These are phyloP conservation scores for Scheffersomyces quercinus DNA, from an alignment of 1,139 yeast species.

Conservation along the genomic window DNA sequence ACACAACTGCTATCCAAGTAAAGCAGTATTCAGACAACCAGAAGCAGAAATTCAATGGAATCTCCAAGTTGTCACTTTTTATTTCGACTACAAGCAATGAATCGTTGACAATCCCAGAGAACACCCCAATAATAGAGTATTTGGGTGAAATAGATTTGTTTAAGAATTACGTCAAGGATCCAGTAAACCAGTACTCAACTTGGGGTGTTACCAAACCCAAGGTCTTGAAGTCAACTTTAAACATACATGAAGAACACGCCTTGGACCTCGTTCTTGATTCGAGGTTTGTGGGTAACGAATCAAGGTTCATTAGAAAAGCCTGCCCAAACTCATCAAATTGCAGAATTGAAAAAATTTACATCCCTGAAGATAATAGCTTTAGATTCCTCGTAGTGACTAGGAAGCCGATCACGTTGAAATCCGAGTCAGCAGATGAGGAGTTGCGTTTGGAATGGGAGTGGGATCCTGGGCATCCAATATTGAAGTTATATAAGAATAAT, in stretches of 20 bases:
- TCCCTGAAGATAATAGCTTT: slow-evolving; percentile 46
- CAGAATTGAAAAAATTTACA: slow-evolving; percentile 53
- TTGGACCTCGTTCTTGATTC: slow-evolving; percentile 72
- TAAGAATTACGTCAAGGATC: slow-evolving; percentile 60
- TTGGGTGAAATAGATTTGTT: slow-evolving; percentile 74
- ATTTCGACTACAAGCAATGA: slow-evolving; percentile 25
- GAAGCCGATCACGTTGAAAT: slow-evolving; percentile 44
- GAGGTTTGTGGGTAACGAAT: slow-evolving; percentile 72
- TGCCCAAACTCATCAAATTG: slow-evolving; percentile 71
- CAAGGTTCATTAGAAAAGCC: slow-evolving; percentile 74
- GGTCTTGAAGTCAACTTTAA: slow-evolving; percentile 55
- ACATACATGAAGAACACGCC: slow-evolving; percentile 11
- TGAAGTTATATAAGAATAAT: slow-evolving; percentile 42
- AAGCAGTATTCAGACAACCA: slow-evolving; percentile 55
- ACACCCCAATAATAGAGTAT: slow-evolving; percentile 61
- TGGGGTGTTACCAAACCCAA: slow-evolving; percentile 87
- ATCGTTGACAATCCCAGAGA: slow-evolving; percentile 38
- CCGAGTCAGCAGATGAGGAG: slow-evolving; percentile 48
- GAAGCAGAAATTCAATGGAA: slow-evolving; percentile 69
- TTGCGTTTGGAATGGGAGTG: slow-evolving; percentile 85
- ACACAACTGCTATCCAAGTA: slow-evolving; percentile 35
- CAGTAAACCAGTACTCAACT: slow-evolving; percentile 72
- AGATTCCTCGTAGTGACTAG: slow-evolving; percentile 62
- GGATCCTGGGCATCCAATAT: slow-evolving; percentile 78
- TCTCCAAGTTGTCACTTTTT: slow-evolving; percentile 68